A percentile compares a stretch with the other conserved stretches of the same genome.
phyloP scores from a whole-genome alignment of 495 filamentous ascomycete genomes.

The Aspergillus carlsbadensis region DNA sequence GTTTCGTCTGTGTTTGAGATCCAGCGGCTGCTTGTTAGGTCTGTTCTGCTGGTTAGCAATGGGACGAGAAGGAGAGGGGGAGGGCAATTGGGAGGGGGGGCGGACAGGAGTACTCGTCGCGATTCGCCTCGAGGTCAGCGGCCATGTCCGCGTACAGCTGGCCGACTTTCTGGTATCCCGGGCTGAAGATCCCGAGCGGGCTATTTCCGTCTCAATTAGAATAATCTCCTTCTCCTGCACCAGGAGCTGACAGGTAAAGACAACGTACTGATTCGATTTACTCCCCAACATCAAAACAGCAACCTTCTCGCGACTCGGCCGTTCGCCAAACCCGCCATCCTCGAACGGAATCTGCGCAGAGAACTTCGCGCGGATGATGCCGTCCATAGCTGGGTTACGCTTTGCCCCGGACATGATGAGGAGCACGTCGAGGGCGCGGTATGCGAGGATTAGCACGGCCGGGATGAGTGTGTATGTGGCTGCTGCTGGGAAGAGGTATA shows the following conservation, averaged over 20 bases:
- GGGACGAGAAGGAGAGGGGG: neutral
- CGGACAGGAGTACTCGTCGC: slow-evolving; percentile 4
- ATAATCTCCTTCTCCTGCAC: too few species aligned
- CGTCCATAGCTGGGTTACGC: neutral
- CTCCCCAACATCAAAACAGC: slow-evolving; percentile 1
- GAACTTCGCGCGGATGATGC: neutral
- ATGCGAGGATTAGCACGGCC: neutral
- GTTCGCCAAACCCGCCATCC: slow-evolving; percentile 2
- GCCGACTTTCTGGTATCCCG: neutral
- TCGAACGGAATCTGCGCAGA: slow-evolving; percentile 5
- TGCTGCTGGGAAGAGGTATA: slow-evolving; percentile 7
- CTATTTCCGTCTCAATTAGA: too few species aligned
- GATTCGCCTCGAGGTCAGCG: neutral
- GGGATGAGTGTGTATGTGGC: slow-evolving; percentile 2
- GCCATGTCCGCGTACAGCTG: neutral
- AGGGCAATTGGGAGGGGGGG: neutral
- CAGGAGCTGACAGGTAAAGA: too few species aligned
- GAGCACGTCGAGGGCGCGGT: neutral
- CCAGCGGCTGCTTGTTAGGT: slow-evolving; percentile 2
- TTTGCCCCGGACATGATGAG: slow-evolving; percentile 1
- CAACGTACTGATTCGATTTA: slow-evolving; percentile 7
- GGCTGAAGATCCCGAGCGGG: neutral
- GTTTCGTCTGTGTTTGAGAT: slow-evolving; percentile 1
- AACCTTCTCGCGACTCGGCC: neutral
- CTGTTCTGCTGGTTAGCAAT: neutral